Conservation (phyloP, 148 eudicot genomes). For the Fagopyrum homotropicum region DNA sequence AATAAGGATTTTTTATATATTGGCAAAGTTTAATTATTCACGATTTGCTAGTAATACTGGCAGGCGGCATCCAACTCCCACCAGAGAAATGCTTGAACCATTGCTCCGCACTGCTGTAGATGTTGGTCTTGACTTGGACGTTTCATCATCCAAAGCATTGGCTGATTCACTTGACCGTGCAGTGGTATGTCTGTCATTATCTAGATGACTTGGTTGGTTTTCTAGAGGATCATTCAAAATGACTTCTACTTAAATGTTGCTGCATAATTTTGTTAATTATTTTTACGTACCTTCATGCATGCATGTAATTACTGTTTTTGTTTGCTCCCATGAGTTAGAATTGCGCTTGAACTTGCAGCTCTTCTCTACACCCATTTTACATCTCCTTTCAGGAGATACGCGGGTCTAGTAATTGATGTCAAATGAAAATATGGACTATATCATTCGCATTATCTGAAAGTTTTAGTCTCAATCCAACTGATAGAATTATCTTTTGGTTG, state of each 20-base stretch:
- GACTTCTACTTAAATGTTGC: not conserved
- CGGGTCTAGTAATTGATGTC: conserved; percentile 38
- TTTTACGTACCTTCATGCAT: not conserved
- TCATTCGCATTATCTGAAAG: not conserved
- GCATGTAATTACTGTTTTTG: not conserved
- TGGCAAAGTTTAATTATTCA: not conserved
- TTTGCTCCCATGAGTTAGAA: not conserved
- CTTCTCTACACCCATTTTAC: conserved; percentile 91
- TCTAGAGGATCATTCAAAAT: not conserved
- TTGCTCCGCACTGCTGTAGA: conserved; percentile 85
- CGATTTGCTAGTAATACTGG: conserved; percentile 14
- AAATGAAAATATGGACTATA: not conserved
- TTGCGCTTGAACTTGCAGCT: conserved; percentile 45
- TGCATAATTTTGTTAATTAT: not conserved
- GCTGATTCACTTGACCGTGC: conserved; percentile 97
- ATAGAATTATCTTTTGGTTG: conserved; percentile 20
- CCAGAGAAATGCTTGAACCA: conserved; percentile 98
- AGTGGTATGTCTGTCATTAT: conserved; percentile 40
- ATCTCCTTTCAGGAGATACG: conserved; percentile 95
- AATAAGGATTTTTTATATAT: not conserved
- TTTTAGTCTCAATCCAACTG: not conserved
- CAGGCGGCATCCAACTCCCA: conserved; percentile 98
- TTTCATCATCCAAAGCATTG: conserved; percentile 85
- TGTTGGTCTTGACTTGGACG: conserved; percentile 74
- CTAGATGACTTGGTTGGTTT: not conserved